Conservation (phyloP, 2,329 filamentous ascomycete genomes). For the Paecilomyces fulvus region DNA sequence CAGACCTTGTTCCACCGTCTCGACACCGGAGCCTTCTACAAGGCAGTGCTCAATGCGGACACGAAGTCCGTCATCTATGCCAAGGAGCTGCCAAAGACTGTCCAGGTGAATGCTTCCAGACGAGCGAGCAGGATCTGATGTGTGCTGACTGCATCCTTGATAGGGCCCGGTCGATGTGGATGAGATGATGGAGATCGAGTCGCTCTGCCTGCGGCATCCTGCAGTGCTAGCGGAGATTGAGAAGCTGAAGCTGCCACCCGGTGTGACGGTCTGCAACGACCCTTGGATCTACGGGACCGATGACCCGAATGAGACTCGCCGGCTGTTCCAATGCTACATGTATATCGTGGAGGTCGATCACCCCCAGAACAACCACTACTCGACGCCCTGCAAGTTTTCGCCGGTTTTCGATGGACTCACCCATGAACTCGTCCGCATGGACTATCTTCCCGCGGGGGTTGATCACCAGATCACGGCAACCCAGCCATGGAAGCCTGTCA, state of each 20-base stretch:
- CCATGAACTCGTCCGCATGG: slow-evolving; percentile 60
- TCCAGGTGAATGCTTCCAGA: slow-evolving; percentile 29
- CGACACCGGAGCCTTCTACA: slow-evolving; percentile 36
- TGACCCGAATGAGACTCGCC: slow-evolving; percentile 28
- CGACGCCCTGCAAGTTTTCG: slow-evolving; percentile 27
- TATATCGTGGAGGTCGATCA: slow-evolving; percentile 28
- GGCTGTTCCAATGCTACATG: slow-evolving; percentile 35
- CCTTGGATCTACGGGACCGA: slow-evolving; percentile 62
- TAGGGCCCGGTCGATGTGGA: slow-evolving; percentile 52
- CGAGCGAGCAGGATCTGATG: slow-evolving; percentile 1
- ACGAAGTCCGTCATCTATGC: slow-evolving; percentile 27
- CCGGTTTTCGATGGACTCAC: slow-evolving; percentile 49
- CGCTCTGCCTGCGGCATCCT: slow-evolving; percentile 47
- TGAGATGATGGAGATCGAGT: slow-evolving; percentile 52
- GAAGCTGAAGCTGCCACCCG: slow-evolving; percentile 51
- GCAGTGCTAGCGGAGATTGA: slow-evolving; percentile 51
- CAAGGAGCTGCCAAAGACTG: slow-evolving; percentile 39
- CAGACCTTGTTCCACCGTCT: slow-evolving; percentile 43
- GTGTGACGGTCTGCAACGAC: slow-evolving; percentile 49
- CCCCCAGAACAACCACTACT: slow-evolving; percentile 30
- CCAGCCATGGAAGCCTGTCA: slow-evolving; percentile 48
- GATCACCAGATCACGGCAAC: slow-evolving; percentile 51
- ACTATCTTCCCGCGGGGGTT: slow-evolving; percentile 58
- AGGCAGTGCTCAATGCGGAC: slow-evolving; percentile 33
- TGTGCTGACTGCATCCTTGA: slow-evolving; percentile 40